Evolutionary conservation across 1,284 basidiomycete species (phyloP), one percentile per base, ranked within the genome.

Genomic region (Mycosarcoma mackinlayi): DNA sequence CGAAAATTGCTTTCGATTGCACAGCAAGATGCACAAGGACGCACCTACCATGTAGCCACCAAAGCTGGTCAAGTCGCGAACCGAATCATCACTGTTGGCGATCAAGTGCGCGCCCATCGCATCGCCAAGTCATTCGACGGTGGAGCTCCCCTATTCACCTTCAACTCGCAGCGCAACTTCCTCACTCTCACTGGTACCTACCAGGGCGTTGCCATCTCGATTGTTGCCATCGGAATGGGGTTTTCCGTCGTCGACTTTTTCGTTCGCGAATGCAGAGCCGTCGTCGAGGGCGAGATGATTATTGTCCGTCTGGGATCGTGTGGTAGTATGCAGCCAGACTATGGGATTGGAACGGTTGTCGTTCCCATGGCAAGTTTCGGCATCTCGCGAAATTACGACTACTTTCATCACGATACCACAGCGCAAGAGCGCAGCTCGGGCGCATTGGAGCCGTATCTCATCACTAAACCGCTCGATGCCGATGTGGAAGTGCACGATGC

Each of bases 201-300:
- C 84, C 86, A 87, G 41, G 87, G 87, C 41, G 83, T 87, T 4
- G 90, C 91, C 6, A 81, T 93, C 30, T 90, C 89, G 13, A 87
- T 93, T 52, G 85, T 92, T 41, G 90, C 89, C 61, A 92, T 92
- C 57, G 92, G 92, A 9, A 93, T 93, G 92, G 91, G 91, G 19
- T 73, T 78, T 28, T 54, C 54, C 14, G 64, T 75, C 0, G 53
- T 68, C 84, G 91, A 93, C 83, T 93, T 93, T 83, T 91, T 92
- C 81, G 87, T 93, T 14, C 87, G 92, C 65, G 92, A 93, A 84
- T 88, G 87, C 16, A 86, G 91, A 57, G 92, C 92, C 77, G 90
- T 90, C 70, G 83, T 92, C 37, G 85, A 84, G 62, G 91, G 92
- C 8, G 91, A 93, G 78, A 88, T 93, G 87, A 84, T 88, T 66